These are phyloP conservation scores for Haplosporangium sp. DNA, from an alignment of 371 early-diverging fungal genomes.

Conservation along the genomic window DNA sequence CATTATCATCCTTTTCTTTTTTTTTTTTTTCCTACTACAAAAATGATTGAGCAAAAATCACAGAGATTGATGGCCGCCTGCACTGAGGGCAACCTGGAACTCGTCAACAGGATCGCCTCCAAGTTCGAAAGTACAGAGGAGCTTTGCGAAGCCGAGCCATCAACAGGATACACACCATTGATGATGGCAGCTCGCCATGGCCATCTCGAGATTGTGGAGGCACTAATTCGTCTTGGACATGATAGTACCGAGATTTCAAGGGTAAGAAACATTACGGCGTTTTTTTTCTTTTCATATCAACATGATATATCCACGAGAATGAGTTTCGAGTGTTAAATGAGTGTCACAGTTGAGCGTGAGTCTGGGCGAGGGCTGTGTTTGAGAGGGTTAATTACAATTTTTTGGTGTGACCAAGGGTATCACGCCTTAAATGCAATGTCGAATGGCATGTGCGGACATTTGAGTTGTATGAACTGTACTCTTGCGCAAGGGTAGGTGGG, in stretches of 20 bases:
- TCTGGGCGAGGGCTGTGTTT: no score
- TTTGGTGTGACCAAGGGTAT: neutral
- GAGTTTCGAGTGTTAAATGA: no score
- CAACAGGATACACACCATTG: slow-evolving; percentile 37
- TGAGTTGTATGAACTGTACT: slow-evolving; percentile 15
- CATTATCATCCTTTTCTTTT: neutral
- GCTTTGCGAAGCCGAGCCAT: slow-evolving; percentile 35
- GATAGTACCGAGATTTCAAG: slow-evolving; percentile 43
- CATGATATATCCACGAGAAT: no score
- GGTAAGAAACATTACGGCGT: slow-evolving; percentile 12
- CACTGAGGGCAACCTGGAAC: slow-evolving; percentile 41
- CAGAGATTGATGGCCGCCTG: slow-evolving; percentile 45
- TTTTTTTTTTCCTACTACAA: neutral
- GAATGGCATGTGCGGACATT: slow-evolving; percentile 20
- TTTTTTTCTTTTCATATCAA: no score
- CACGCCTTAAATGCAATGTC: neutral
- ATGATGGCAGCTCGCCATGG: slow-evolving; percentile 53
- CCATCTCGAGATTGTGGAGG: slow-evolving; percentile 40
- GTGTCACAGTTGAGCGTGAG: no score
- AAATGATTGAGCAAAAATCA: slow-evolving; percentile 44
- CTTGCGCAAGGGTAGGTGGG: neutral
- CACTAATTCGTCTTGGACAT: slow-evolving; percentile 40
- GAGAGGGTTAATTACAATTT: no score
- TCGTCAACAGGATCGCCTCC: slow-evolving; percentile 44
- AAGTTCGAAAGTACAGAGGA: slow-evolving; percentile 43